Conservation (phyloP, 2,329 filamentous ascomycete genomes). For the Aureobasidium sp. region DNA sequence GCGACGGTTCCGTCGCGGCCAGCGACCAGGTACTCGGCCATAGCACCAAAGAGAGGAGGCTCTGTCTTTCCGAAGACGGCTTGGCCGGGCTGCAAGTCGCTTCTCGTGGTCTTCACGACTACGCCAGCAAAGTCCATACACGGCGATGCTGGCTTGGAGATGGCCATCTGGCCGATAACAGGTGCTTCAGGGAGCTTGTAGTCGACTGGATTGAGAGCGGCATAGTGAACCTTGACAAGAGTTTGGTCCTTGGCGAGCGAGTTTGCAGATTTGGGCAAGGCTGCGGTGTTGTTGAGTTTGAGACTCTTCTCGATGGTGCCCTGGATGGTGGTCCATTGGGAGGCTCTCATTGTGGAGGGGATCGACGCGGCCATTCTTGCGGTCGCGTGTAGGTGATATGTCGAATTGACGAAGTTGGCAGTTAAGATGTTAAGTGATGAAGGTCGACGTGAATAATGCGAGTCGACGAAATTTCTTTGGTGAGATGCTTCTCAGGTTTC, state of each 20-base stretch:
- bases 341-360: conserved; percentile 23
- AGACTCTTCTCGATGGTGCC: conserved; percentile 29
- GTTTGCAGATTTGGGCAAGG: conserved; percentile 18
- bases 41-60: conserved; percentile 26
- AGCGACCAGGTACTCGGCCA: conserved; percentile 30
- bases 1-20: conserved; percentile 18
- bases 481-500: background rate
- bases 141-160: conserved; percentile 35
- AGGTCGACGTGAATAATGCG: background rate
- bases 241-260: conserved; percentile 25
- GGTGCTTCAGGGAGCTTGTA: conserved; percentile 40
- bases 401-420: background rate
- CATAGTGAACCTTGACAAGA: conserved; percentile 37
- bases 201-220: conserved; percentile 42
- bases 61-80: conserved; percentile 32
- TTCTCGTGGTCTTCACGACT: conserved; percentile 31
- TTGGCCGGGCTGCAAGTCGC: conserved; percentile 28
- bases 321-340: conserved; percentile 20
- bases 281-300: conserved; percentile 21
- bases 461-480: background rate
- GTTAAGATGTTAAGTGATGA: background rate
- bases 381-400: background rate
- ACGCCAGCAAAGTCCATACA: conserved; percentile 45
- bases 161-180: conserved; percentile 28
- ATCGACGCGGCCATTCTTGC: conserved; percentile 16